A percentile compares a stretch with the other conserved stretches of the same genome.
phyloP scores from a whole-genome alignment of 495 filamentous ascomycete genomes.

The Podospora pseudocomata region DNA sequence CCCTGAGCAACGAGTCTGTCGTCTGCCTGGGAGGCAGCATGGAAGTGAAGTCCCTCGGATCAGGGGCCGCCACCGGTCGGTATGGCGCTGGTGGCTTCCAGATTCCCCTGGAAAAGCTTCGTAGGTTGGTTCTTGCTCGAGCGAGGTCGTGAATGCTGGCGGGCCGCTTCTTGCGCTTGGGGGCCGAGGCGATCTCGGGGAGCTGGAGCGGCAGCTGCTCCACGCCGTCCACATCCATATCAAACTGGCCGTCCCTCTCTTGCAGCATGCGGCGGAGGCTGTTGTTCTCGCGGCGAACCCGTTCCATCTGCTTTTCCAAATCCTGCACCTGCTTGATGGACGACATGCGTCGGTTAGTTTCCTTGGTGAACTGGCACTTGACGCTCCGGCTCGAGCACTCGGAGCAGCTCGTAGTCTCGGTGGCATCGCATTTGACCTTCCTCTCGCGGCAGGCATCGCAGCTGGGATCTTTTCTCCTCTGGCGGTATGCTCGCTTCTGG shows the following conservation, averaged over 20 bases:
- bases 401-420: conserved; percentile 90
- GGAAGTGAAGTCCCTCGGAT: conserved; percentile 47
- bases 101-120: conserved; percentile 70
- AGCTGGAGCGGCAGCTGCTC: conserved; percentile 61
- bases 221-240: conserved; percentile 59
- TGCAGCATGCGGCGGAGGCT: conserved; percentile 61
- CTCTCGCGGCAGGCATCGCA: conserved; percentile 96
- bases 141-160: conserved; percentile 64
- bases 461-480: conserved; percentile 92
- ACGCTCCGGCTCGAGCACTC: conserved; percentile 94
- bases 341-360: conserved; percentile 97
- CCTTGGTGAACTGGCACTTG: conserved; percentile 98
- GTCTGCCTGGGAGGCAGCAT: conserved; percentile 65
- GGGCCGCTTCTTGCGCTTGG: conserved; percentile 57
- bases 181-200: conserved; percentile 65
- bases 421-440: conserved; percentile 99
- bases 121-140: conserved; percentile 66
- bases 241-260: conserved; percentile 43
- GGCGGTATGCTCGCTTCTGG: conserved; percentile 92
- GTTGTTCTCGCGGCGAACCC: conserved; percentile 67
- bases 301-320: conserved; percentile 83
- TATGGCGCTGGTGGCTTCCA: conserved; percentile 77
- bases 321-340: conserved; percentile 99
- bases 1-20: conserved; percentile 69
- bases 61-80: conserved; percentile 51